Evolutionary conservation across 2,329 filamentous ascomycete species (phyloP).

Genomic region (Periconia sp.): DNA sequence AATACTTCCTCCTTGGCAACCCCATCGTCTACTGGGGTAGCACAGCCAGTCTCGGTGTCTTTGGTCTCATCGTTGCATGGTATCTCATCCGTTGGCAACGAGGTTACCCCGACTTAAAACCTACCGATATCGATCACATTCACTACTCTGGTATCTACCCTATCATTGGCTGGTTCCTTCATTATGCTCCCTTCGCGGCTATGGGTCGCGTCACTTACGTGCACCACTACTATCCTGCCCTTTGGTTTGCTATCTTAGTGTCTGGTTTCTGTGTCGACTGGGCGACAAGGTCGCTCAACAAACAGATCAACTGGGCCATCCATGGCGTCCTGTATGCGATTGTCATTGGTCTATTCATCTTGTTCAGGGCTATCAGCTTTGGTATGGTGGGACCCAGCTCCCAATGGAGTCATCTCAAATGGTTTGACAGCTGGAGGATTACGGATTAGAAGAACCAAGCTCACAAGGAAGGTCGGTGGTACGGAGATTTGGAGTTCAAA

Average conservation of each 20-base stretch:
- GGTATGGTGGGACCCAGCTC: constrained; percentile 86
- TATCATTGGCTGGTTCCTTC: constrained; percentile 89
- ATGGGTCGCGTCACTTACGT: constrained; percentile 99
- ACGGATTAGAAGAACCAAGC: constrained; percentile 56
- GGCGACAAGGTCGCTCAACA: constrained; percentile 68
- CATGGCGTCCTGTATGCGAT: constrained; percentile 73
- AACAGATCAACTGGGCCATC: constrained; percentile 65
- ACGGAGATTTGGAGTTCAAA: background rate
- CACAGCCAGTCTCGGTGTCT: constrained; percentile 73
- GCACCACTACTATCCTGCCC: constrained; percentile 97
- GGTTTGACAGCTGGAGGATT: constrained; percentile 86
- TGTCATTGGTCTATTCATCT: constrained; percentile 80
- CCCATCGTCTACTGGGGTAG: constrained; percentile 95
- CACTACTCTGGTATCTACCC: constrained; percentile 94
- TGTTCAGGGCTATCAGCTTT: constrained; percentile 93
- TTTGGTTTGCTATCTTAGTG: constrained; percentile 93
- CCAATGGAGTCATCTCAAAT: constrained; percentile 90
- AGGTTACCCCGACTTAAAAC: constrained; percentile 80
- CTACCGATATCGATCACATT: constrained; percentile 84
- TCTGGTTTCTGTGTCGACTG: constrained; percentile 90
- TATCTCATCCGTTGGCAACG: constrained; percentile 95
- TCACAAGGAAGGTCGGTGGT: no score
- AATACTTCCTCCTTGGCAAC: constrained; percentile 98
- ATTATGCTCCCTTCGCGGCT: constrained; percentile 92
- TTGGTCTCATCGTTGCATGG: constrained; percentile 74